These are phyloP conservation scores for Kwoniella dejecticola DNA, from an alignment of 768 basidiomycete species.

Conservation along the genomic window DNA sequence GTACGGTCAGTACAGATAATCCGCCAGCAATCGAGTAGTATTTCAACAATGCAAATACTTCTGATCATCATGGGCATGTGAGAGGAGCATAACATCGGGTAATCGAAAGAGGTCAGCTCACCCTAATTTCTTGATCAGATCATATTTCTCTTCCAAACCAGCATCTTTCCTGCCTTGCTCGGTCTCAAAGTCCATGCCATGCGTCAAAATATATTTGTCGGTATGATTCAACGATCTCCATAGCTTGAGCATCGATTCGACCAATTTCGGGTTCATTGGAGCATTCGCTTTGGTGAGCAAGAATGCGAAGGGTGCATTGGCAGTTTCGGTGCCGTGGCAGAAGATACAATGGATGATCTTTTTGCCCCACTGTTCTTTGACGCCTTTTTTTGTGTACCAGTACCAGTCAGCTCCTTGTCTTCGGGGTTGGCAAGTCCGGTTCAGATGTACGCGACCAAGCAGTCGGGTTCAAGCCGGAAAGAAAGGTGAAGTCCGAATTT, in stretches of 20 bases:
- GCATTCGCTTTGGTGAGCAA: conserved; percentile 18
- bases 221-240: conserved; percentile 28
- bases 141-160: conserved; percentile 24
- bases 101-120: too few relatives aligned
- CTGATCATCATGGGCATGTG: too few relatives aligned
- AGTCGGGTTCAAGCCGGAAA: too few relatives aligned
- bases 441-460: too few relatives aligned
- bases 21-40: too few relatives aligned
- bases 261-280: conserved; percentile 23
- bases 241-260: conserved; percentile 20
- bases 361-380: conserved; percentile 38
- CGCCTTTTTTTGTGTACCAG: conserved; percentile 13
- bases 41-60: too few relatives aligned
- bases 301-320: conserved; percentile 29
- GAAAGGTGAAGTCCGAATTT: too few relatives aligned
- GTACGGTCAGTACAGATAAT: too few relatives aligned
- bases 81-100: too few relatives aligned
- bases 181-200: conserved; percentile 28
- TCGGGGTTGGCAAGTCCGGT: too few relatives aligned
- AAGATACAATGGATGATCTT: conserved; percentile 40
- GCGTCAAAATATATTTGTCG: conserved; percentile 29
- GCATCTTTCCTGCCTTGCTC: conserved; percentile 25
- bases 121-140: conserved; percentile 23
- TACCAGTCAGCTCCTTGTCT: neutral
- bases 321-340: conserved; percentile 46